Percentiles rank a stretch among this genome's conserved stretches.
These are phyloP conservation scores for Wickerhamomyces bovis DNA, from an alignment of 805 yeast species.

Conservation along the genomic window DNA sequence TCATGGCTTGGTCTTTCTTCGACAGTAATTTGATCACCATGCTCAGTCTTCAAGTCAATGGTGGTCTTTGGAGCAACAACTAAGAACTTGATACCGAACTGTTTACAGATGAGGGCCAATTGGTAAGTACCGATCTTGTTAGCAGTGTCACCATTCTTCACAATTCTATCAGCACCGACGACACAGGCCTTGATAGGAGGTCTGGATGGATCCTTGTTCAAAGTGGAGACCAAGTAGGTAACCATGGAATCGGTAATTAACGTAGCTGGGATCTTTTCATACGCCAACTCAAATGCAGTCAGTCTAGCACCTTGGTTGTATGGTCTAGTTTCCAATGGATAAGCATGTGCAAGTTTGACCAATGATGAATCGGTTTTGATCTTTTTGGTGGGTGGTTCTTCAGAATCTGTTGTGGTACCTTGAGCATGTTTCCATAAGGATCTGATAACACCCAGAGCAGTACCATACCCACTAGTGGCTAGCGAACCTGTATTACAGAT, in stretches of 20 bases:
- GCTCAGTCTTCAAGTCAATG: slow-evolving; percentile 58
- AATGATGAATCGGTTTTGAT: slow-evolving; percentile 19
- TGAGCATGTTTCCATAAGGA: slow-evolving; percentile 48
- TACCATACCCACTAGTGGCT: slow-evolving; percentile 97
- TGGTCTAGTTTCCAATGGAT: slow-evolving; percentile 91
- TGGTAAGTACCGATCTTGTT: slow-evolving; percentile 96
- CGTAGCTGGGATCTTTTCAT: slow-evolving; percentile 83
- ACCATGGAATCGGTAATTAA: slow-evolving; percentile 90
- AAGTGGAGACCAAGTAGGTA: slow-evolving; percentile 57
- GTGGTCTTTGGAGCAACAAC: slow-evolving; percentile 97
- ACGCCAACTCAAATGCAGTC: slow-evolving; percentile 84
- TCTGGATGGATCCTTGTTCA: slow-evolving; percentile 22
- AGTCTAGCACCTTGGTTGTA: slow-evolving; percentile 94
- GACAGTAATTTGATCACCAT: slow-evolving; percentile 74
- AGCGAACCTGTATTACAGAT: slow-evolving; percentile 95
- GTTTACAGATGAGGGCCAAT: slow-evolving; percentile 64
- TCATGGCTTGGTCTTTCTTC: slow-evolving; percentile 85
- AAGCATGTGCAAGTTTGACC: slow-evolving; percentile 61
- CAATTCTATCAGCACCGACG: slow-evolving; percentile 89
- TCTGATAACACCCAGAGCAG: slow-evolving; percentile 90
- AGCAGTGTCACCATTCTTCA: slow-evolving; percentile 90
- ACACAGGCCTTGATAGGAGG: slow-evolving; percentile 82
- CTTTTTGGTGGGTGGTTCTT: slow-evolving; percentile 23
- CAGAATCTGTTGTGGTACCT: slow-evolving; percentile 6
- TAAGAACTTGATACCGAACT: slow-evolving; percentile 67